Percentiles rank a stretch among this genome's conserved stretches.
These are phyloP conservation scores for Cubamyces sp. DNA, from an alignment of 768 basidiomycete genomes.

Conservation along the genomic window DNA sequence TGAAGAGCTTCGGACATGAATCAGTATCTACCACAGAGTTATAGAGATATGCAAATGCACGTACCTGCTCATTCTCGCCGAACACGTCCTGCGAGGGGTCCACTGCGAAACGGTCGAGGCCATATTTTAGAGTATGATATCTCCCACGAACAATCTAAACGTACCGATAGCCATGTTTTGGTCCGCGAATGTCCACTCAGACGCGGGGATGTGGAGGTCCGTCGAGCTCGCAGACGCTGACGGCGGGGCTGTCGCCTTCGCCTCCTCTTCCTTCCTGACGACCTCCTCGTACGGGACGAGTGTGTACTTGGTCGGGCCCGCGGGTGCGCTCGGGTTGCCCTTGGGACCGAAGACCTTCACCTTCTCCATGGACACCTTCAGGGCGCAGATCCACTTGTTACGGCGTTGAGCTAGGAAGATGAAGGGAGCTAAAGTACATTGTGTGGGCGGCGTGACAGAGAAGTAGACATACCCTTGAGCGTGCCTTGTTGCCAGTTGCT, in stretches of 20 bases:
- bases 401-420: conserved; percentile 54
- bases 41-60: not conserved
- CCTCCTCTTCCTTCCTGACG: conserved; percentile 33
- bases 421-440: not conserved
- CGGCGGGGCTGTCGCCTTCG: conserved; percentile 5
- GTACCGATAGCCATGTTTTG: conserved; percentile 30
- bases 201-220: conserved; percentile 26
- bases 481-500: conserved; percentile 83
- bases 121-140: no score
- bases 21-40: not conserved
- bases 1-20: conserved; percentile 17
- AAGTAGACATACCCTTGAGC: conserved; percentile 54
- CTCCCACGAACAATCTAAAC: no score
- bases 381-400: conserved; percentile 91
- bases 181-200: conserved; percentile 32
- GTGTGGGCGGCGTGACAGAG: not conserved
- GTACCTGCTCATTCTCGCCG: conserved; percentile 29
- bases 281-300: conserved; percentile 74
- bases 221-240: conserved; percentile 1
- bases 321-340: conserved; percentile 58
- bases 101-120: conserved; percentile 10
- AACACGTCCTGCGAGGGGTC: conserved; percentile 31
- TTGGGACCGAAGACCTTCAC: conserved; percentile 70
- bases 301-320: conserved; percentile 64
- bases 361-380: conserved; percentile 74